These are phyloP conservation scores for Debaryomycetaceae sp. DNA, from an alignment of 1,139 yeast genomes.

Conservation along the genomic window DNA sequence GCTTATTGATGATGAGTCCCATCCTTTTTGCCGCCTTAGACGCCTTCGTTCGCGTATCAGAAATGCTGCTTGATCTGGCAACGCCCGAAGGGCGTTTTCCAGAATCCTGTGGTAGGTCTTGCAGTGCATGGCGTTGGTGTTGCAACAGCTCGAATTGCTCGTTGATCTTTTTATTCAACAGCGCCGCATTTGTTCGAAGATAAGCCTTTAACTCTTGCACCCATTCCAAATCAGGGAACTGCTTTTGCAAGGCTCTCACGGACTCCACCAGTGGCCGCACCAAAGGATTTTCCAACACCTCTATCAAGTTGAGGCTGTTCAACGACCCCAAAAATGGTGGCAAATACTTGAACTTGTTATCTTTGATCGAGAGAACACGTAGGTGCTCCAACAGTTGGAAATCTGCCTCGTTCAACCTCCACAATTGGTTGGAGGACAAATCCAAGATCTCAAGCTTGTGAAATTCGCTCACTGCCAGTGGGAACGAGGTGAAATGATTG, in stretches of 20 bases:
- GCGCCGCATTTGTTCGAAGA: conserved; percentile 25
- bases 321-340: conserved; percentile 56
- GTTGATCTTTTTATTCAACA: conserved; percentile 22
- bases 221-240: conserved; percentile 49
- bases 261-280: conserved; percentile 43
- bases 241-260: conserved; percentile 31
- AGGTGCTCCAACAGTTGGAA: conserved; percentile 39
- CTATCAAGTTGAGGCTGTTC: conserved; percentile 54
- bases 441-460: conserved; percentile 61
- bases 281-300: conserved; percentile 67
- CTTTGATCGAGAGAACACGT: conserved; percentile 58
- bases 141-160: conserved; percentile 13
- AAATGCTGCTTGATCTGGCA: conserved; percentile 48
- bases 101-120: conserved; percentile 6
- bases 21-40: conserved; percentile 57
- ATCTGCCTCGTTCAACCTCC: conserved; percentile 35
- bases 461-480: conserved; percentile 40
- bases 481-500: conserved; percentile 53
- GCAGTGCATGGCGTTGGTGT: conserved; percentile 6
- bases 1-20: conserved; percentile 59
- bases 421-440: conserved; percentile 54
- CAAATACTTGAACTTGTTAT: conserved; percentile 54
- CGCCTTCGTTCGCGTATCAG: conserved; percentile 58
- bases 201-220: conserved; percentile 47
- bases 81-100: conserved; percentile 18